Base-by-base conservation (phyloP, 129 eudicot species). In the Lonicera japonica region DNA sequence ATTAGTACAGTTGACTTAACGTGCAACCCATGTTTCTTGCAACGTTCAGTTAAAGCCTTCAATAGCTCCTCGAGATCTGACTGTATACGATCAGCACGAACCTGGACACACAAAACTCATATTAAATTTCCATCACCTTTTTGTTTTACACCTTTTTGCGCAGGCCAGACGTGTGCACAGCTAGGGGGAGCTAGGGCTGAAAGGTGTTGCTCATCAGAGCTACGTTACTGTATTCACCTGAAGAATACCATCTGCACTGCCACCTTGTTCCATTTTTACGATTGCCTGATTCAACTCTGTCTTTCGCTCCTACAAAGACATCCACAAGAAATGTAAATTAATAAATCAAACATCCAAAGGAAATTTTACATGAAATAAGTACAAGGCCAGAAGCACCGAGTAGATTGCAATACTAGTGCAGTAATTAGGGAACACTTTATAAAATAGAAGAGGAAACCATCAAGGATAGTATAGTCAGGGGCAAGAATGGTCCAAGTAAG, bases 71-170 rank as follows among this genome's bases (percentile, higher is more conserved):
- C 98, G 53, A 87, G 86, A 78, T 92, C 98, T 18, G 95, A 85
- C 68, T 92, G 98, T 75, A 85, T 82, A 51, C 98, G 90, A 74
- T 92, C 98, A 70, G 98, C 98, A 74, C 96, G 91, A 20, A 92
- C 96, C 98, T 92, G 67, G 21, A 80, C 63, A 29, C 15, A 69
- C 36, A 29, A 29, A 29, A n/a, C 4, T 29, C 36, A 29, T 29
- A 29, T 29, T 29, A 29, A 29, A 29, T 29, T 29, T 29, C 4
- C 36, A 29, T 29, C 36, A 29, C 2, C 4, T 29, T 29, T 29
- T 29, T 29, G 6, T 29, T 29, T 29, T 2, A 2, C 36, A 29
- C 36, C 6, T 29, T 29, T 29, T 29, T 29, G 36, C 36, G 36
- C 36, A 29, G 36, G 36, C 36, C 36, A 6, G 36, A 29, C 36